Evolutionary conservation across 2,329 filamentous ascomycete species (phyloP).

Genomic region (Tolypocladium capitatum): DNA sequence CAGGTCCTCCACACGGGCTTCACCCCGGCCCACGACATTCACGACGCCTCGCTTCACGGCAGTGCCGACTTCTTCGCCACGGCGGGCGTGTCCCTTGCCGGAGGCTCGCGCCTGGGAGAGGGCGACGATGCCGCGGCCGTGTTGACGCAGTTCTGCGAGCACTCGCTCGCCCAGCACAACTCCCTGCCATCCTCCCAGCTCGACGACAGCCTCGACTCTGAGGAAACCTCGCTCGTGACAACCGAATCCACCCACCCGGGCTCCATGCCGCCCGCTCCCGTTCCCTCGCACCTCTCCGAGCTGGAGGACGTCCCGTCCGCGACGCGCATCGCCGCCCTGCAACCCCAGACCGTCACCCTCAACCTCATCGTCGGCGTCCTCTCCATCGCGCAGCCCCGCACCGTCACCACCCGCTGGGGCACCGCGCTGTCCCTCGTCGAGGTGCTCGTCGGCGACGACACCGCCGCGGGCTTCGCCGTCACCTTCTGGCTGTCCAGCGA

Average conservation of each 20-base stretch:
- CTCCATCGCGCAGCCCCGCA: slow-evolving; percentile 52
- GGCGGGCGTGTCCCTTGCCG: slow-evolving; percentile 21
- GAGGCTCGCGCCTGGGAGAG: background rate
- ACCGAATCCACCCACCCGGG: slow-evolving; percentile 7
- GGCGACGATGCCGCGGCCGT: slow-evolving; percentile 23
- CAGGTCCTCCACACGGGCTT: slow-evolving; percentile 36
- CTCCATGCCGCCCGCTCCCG: slow-evolving; percentile 3
- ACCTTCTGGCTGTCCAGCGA: slow-evolving; percentile 63
- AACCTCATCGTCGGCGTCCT: slow-evolving; percentile 74
- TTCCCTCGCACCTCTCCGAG: slow-evolving; percentile 29
- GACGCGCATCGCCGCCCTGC: slow-evolving; percentile 48
- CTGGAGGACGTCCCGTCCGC: slow-evolving; percentile 60
- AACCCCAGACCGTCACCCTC: slow-evolving; percentile 69
- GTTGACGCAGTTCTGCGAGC: slow-evolving; percentile 59
- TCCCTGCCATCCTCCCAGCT: slow-evolving; percentile 51
- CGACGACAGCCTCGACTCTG: slow-evolving; percentile 14
- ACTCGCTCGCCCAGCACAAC: slow-evolving; percentile 61
- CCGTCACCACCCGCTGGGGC: slow-evolving; percentile 54
- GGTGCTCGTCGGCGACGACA: slow-evolving; percentile 74
- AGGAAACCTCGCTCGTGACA: slow-evolving; percentile 7
- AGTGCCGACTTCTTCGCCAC: slow-evolving; percentile 35
- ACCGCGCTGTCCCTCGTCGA: slow-evolving; percentile 55
- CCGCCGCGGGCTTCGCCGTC: slow-evolving; percentile 63
- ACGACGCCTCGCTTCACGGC: slow-evolving; percentile 13
- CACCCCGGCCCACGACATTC: slow-evolving; percentile 33